Conservation (phyloP, 805 yeast species). For the Brettanomyces bruxellensis region DNA sequence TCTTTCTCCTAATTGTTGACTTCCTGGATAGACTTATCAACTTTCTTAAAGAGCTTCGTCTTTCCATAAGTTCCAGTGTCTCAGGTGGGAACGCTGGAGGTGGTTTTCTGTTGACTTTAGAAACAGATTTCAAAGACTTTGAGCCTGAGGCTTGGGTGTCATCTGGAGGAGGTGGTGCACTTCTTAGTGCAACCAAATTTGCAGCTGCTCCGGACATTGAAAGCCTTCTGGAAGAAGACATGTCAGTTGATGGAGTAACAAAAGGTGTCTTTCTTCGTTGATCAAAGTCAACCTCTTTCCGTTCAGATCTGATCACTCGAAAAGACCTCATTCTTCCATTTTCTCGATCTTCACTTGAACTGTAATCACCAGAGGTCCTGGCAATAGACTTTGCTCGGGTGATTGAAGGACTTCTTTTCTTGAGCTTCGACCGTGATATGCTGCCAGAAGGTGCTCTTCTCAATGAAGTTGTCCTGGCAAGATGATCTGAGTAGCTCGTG, state of each 20-base stretch:
- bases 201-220: conserved; percentile 49
- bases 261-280: conserved; percentile 71
- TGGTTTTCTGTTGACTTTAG: conserved; percentile 10
- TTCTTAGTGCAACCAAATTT: conserved; percentile 16
- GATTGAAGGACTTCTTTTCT: conserved; percentile 11
- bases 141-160: not conserved
- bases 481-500: too few species aligned
- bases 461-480: too few species aligned
- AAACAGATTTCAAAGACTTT: too few species aligned
- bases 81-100: conserved; percentile 14
- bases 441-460: not conserved
- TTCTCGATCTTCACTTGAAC: not conserved
- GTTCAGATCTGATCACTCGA: conserved; percentile 57
- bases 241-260: conserved; percentile 51
- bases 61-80: conserved; percentile 2
- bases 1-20: conserved; percentile 8
- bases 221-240: too few species aligned
- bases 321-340: conserved; percentile 33
- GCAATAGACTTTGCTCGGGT: conserved; percentile 23
- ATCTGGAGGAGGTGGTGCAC: conserved; percentile 12
- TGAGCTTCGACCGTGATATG: not conserved
- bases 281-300: conserved; percentile 73
- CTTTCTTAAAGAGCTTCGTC: conserved; percentile 4
- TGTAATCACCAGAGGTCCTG: conserved; percentile 13
- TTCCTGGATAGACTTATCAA: conserved; percentile 6